A percentile compares a stretch with the other conserved stretches of the same genome.
Conservation (phyloP, 2,329 filamentous ascomycete genomes). For the Rhexocercosporidium sp. region DNA sequence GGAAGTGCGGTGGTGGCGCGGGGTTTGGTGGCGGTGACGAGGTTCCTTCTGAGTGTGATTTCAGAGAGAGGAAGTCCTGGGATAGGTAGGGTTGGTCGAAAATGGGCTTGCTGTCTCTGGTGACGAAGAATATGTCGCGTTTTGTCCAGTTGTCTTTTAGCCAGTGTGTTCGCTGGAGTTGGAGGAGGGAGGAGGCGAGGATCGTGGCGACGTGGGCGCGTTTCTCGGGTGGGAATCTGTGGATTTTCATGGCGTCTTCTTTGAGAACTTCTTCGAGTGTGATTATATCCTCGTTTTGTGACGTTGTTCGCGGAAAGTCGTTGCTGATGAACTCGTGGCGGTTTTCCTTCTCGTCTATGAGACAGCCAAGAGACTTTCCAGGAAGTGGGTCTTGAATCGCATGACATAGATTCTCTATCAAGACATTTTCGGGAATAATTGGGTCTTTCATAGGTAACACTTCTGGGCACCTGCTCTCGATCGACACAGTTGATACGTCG, state of each 20-base stretch:
- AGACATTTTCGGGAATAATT: background rate
- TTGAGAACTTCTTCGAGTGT: background rate
- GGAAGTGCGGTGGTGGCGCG: background rate
- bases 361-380: background rate
- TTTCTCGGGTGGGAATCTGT: background rate
- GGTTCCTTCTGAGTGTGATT: background rate
- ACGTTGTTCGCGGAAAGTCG: background rate
- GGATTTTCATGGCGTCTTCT: background rate
- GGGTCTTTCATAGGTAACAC: background rate
- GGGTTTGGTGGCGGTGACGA: background rate
- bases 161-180: background rate
- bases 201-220: background rate
- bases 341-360: background rate
- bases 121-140: background rate
- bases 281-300: background rate
- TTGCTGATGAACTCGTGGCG: background rate
- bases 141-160: background rate
- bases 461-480: background rate
- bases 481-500: background rate
- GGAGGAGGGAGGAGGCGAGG: background rate
- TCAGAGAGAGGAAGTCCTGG: background rate
- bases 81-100: background rate
- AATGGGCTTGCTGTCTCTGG: background rate
- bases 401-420: background rate
- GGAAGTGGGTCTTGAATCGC: background rate